phyloP scores from a whole-genome alignment of 345 rosid genomes.

The Xanthoceras sorbifolium region DNA sequence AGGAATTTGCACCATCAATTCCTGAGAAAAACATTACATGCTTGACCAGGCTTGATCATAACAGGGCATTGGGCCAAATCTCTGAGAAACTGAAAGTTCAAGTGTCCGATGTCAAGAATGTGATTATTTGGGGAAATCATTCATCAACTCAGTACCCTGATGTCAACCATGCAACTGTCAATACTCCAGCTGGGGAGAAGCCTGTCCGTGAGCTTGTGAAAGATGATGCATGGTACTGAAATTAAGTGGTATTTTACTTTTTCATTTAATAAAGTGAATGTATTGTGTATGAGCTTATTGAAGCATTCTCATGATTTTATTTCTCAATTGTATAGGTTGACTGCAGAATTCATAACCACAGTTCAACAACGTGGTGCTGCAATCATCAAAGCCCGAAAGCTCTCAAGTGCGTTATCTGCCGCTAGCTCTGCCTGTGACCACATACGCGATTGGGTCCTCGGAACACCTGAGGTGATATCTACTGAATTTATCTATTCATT shows the following conservation, averaged over 20 bases:
- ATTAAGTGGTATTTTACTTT: background rate
- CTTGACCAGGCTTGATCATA: slow-evolving; percentile 95
- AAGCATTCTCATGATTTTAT: slow-evolving; percentile 12
- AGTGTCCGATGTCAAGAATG: slow-evolving; percentile 92
- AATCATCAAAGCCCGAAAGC: slow-evolving; percentile 91
- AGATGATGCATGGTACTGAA: slow-evolving; percentile 76
- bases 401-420: slow-evolving; percentile 97
- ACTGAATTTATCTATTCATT: slow-evolving; percentile 25
- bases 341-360: slow-evolving; percentile 77
- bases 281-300: background rate
- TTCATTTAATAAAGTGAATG: background rate
- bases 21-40: slow-evolving; percentile 93
- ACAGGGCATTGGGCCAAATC: slow-evolving; percentile 98
- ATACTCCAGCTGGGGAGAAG: slow-evolving; percentile 67
- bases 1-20: slow-evolving; percentile 96
- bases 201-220: slow-evolving; percentile 83
- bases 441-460: slow-evolving; percentile 99
- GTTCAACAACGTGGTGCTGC: slow-evolving; percentile 99
- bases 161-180: slow-evolving; percentile 95
- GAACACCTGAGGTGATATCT: slow-evolving; percentile 99
- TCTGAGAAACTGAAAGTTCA: slow-evolving; percentile 86
- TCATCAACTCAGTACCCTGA: slow-evolving; percentile 97
- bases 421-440: slow-evolving; percentile 99
- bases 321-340: slow-evolving; percentile 55
- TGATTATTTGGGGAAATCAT: slow-evolving; percentile 98